Evolutionary conservation across 768 basidiomycete species (phyloP).

Genomic region (Lactifluus rugatus): DNA sequence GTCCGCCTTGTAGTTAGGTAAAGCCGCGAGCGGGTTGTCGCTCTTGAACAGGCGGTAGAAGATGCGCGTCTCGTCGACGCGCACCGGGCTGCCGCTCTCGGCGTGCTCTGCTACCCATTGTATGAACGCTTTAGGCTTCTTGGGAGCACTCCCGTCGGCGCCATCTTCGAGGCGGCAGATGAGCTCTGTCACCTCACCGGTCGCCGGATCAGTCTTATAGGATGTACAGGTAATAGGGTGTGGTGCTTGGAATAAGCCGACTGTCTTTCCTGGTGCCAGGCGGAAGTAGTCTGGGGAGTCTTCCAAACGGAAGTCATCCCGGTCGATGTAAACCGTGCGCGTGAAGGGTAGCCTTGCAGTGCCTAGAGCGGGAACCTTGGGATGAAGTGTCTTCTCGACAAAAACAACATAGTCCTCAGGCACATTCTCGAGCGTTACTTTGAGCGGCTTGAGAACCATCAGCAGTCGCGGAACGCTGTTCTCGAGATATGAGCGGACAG

Average conservation of each 20-base stretch:
- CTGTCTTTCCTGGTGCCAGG: constrained; percentile 93
- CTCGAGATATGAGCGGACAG: constrained; percentile 84
- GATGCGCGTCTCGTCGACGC: constrained; percentile 80
- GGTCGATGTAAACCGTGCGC: constrained; percentile 83
- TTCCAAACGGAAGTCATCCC: constrained; percentile 83
- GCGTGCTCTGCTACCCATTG: constrained; percentile 93
- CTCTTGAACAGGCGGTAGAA: constrained; percentile 94
- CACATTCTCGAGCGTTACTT: constrained; percentile 85
- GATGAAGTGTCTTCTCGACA: constrained; percentile 88
- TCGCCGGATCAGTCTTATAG: constrained; percentile 62
- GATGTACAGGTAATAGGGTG: constrained; percentile 89
- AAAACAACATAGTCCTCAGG: constrained; percentile 73
- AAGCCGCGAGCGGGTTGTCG: constrained; percentile 65
- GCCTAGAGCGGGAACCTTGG: constrained; percentile 85
- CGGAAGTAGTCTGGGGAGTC: constrained; percentile 96
- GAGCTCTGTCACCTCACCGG: constrained; percentile 71
- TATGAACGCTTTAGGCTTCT: constrained; percentile 89
- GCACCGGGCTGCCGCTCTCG: constrained; percentile 70
- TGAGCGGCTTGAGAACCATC: constrained; percentile 86
- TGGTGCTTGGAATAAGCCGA: constrained; percentile 91
- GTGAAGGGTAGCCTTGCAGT: constrained; percentile 77
- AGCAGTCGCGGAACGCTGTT: constrained; percentile 77
- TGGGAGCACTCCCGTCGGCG: constrained; percentile 32
- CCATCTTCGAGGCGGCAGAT: constrained; percentile 69
- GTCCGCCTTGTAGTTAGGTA: constrained; percentile 73